Evolutionary conservation across 495 filamentous ascomycete genomes (phyloP).

Genomic region (Letharia columbiana): DNA sequence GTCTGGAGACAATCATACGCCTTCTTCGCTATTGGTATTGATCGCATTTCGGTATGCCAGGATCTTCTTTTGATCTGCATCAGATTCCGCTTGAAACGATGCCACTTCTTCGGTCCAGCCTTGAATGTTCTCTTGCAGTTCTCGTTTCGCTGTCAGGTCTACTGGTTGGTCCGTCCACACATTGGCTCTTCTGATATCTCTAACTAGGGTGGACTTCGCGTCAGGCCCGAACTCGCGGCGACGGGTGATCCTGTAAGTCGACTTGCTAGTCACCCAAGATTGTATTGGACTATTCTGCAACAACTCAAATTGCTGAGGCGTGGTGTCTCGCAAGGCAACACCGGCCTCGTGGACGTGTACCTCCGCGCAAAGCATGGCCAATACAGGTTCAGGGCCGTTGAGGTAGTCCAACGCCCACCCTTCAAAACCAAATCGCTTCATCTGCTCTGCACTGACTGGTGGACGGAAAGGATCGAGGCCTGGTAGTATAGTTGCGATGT

Average conservation of each 20-base stretch:
- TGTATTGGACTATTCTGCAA: constrained; percentile 46
- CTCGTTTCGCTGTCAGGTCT: constrained; percentile 50
- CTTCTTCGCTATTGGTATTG: constrained; percentile 29
- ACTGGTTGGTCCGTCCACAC: constrained; percentile 74
- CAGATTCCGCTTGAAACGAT: constrained; percentile 31
- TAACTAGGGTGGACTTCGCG: constrained; percentile 57
- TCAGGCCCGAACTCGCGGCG: constrained; percentile 65
- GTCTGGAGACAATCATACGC: constrained; percentile 27
- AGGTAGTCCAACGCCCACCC: constrained; percentile 70
- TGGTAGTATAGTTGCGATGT: constrained; percentile 46
- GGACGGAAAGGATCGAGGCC: constrained; percentile 38
- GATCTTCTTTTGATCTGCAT: constrained; percentile 24
- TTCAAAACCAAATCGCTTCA: constrained; percentile 59
- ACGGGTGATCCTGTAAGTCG: constrained; percentile 49
- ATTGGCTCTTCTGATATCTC: constrained; percentile 43
- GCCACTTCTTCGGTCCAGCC: constrained; percentile 38
- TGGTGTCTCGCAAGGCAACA: constrained; percentile 52
- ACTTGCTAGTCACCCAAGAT: constrained; percentile 55
- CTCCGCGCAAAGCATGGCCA: constrained; percentile 76
- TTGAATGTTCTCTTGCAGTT: constrained; percentile 37
- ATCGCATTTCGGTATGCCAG: constrained; percentile 17
- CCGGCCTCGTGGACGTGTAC: constrained; percentile 56
- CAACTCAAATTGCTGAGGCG: constrained; percentile 50
- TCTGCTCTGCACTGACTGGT: constrained; percentile 46
- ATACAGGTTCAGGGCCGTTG: constrained; percentile 71